Conservation (phyloP, 768 basidiomycete species). For the Macrocybe gigantea region DNA sequence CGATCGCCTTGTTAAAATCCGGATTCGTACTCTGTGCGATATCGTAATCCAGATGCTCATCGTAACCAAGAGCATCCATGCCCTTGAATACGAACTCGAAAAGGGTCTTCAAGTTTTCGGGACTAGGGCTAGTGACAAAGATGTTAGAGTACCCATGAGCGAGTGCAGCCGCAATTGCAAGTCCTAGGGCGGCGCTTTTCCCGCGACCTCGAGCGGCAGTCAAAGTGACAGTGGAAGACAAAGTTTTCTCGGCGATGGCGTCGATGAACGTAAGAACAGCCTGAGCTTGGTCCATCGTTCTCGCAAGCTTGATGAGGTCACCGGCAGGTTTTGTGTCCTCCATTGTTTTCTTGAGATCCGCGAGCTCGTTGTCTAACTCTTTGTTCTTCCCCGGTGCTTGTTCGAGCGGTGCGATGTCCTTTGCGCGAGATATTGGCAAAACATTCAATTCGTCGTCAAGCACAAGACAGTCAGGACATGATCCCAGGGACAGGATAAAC, state of each 20-base stretch:
- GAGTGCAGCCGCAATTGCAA: conserved; percentile 89
- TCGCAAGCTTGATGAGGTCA: conserved; percentile 83
- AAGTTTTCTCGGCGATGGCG: conserved; percentile 87
- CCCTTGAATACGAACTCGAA: conserved; percentile 99
- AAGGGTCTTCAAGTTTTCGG: conserved; percentile 96
- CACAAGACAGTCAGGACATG: conserved; percentile 87
- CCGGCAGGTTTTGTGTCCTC: conserved; percentile 83
- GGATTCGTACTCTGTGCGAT: conserved; percentile 93
- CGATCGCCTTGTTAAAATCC: conserved; percentile 92
- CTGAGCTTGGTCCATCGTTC: conserved; percentile 92
- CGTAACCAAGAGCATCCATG: conserved; percentile 88
- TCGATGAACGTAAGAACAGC: conserved; percentile 93
- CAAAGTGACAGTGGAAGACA: conserved; percentile 91
- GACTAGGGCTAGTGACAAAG: conserved; percentile 95
- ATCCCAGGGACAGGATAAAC: conserved; percentile 94
- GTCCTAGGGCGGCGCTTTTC: conserved; percentile 93
- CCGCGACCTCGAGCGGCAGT: conserved; percentile 95
- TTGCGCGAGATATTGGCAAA: conserved; percentile 90
- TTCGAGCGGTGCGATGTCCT: conserved; percentile 76
- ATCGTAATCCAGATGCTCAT: conserved; percentile 97
- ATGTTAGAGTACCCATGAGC: conserved; percentile 96
- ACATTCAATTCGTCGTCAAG: conserved; percentile 98
- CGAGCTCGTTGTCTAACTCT: conserved; percentile 58
- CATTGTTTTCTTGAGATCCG: conserved; percentile 71
- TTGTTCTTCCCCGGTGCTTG: conserved; percentile 28